A percentile compares a stretch with the other conserved stretches of the same genome.
Evolutionary conservation across 305 asterid species (phyloP).

Genomic region (Fraxinus dipetala): DNA sequence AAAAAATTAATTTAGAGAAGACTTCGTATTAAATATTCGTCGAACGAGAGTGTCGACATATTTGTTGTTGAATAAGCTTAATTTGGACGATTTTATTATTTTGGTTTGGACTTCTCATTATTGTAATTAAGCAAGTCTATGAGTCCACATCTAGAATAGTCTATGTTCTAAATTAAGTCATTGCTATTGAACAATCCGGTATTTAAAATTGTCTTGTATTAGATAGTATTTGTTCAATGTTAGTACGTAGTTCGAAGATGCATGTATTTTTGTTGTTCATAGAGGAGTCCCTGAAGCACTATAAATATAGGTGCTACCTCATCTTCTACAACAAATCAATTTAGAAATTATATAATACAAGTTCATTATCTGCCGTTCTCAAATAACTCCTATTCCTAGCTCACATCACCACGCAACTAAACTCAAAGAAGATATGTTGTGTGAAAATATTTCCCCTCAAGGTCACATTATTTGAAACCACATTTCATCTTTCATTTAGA

Average conservation of each 20-base stretch:
- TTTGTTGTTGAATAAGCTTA: neutral
- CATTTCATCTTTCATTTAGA: no score
- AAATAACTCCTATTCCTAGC: no score
- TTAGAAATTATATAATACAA: no score
- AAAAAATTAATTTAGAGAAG: neutral
- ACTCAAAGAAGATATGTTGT: no score
- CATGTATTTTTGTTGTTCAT: no score
- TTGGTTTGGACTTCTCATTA: neutral
- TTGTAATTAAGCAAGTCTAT: neutral
- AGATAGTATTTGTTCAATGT: neutral
- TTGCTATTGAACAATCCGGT: neutral
- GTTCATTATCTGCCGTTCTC: no score
- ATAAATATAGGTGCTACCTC: no score
- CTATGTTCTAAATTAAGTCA: neutral
- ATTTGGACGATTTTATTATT: neutral
- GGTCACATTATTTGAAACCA: no score
- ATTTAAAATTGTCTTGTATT: neutral
- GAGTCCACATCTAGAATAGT: neutral
- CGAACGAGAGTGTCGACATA: neutral
- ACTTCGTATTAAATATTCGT: neutral
- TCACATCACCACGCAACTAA: no score
- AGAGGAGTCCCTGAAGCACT: neutral
- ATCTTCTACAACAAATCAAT: no score
- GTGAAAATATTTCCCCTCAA: no score
- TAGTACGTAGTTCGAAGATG: neutral